Percentiles rank a stretch among this genome's conserved stretches.
Evolutionary conservation across 495 filamentous ascomycete species (phyloP).

Genomic region (Aspergillus asperescens): DNA sequence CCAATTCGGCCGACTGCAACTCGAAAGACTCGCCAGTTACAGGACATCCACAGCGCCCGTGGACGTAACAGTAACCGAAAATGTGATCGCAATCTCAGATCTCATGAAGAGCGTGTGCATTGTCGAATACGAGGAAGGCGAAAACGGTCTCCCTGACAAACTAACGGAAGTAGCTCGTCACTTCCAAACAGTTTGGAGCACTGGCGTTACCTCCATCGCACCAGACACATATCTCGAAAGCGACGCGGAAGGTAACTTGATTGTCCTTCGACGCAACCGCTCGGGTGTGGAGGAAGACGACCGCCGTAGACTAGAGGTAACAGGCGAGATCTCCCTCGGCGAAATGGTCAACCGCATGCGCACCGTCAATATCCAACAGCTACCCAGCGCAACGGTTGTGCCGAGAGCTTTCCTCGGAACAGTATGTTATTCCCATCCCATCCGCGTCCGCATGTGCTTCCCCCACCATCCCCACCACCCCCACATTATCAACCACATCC

Average conservation of each 20-base stretch:
- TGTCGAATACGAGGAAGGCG: constrained; percentile 55
- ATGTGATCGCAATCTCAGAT: constrained; percentile 77
- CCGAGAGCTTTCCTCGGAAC: constrained; percentile 88
- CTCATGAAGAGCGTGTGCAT: constrained; percentile 90
- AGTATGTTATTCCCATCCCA: constrained; percentile 49
- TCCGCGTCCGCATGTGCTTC: no score
- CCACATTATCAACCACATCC: background rate
- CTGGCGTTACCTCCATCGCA: constrained; percentile 67
- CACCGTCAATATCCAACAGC: constrained; percentile 52
- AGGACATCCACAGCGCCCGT: constrained; percentile 80
- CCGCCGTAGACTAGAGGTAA: constrained; percentile 61
- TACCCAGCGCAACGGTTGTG: constrained; percentile 57
- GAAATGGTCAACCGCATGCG: constrained; percentile 89
- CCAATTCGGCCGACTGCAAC: constrained; percentile 41
- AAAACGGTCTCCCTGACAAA: constrained; percentile 38
- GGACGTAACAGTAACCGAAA: constrained; percentile 64
- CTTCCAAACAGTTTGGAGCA: constrained; percentile 74
- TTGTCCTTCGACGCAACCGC: constrained; percentile 66
- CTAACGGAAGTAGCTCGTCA: constrained; percentile 75
- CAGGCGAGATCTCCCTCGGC: constrained; percentile 75
- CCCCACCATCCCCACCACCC: background rate
- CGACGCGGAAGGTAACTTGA: constrained; percentile 82
- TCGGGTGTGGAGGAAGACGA: constrained; percentile 72
- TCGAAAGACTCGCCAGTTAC: constrained; percentile 67
- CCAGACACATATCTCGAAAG: constrained; percentile 69